Evolutionary conservation across 805 yeast genomes (phyloP).

Genomic region (Lipomyces starkeyi): DNA sequence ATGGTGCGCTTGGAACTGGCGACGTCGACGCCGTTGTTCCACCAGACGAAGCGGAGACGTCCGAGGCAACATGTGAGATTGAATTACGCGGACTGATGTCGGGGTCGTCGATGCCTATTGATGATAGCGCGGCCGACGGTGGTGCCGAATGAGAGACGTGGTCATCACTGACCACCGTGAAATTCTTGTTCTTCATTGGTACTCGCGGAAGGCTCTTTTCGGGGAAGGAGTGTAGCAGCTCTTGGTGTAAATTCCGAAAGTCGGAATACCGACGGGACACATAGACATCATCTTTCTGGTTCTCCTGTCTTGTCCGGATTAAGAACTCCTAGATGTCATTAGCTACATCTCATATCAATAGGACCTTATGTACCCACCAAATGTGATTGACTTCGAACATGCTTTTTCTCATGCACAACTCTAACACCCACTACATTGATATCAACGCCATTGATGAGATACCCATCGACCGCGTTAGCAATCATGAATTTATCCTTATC

Average conservation of each 20-base stretch:
- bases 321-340: constrained; percentile 50
- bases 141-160: constrained; percentile 23
- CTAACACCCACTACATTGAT: constrained; percentile 74
- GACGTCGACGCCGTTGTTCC: constrained; percentile 6
- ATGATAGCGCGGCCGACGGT: not conserved
- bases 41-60: constrained; percentile 16
- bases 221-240: constrained; percentile 58
- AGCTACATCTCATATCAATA: not conserved
- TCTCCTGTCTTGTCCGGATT: constrained; percentile 51
- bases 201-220: constrained; percentile 66
- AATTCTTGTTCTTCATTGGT: constrained; percentile 59
- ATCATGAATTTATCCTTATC: constrained; percentile 35
- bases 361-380: constrained; percentile 22
- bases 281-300: constrained; percentile 49
- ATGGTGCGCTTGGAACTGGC: not conserved
- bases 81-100: constrained; percentile 31
- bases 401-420: constrained; percentile 32
- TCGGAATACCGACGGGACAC: constrained; percentile 70
- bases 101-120: constrained; percentile 27
- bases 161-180: constrained; percentile 19
- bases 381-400: constrained; percentile 27
- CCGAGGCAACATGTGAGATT: constrained; percentile 25
- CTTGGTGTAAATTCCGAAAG: constrained; percentile 61
- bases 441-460: constrained; percentile 59
- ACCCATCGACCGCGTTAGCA: constrained; percentile 42